Base-by-base conservation (phyloP, 306 rosid species). In the Vicia faba region DNA sequence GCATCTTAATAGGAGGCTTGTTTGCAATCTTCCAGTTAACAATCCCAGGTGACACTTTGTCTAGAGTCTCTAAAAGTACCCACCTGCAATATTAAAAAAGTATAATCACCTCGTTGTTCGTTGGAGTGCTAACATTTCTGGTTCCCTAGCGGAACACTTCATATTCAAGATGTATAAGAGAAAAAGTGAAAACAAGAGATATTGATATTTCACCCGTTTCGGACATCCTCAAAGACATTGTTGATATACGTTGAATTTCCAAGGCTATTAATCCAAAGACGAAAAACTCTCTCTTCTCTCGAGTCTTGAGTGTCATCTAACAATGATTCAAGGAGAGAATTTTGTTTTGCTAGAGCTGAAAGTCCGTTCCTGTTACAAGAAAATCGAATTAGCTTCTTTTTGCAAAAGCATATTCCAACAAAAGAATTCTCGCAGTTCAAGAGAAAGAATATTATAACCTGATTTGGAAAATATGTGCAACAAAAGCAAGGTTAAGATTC, bases 1-100 rank as follows among this genome's bases (percentile, higher is more conserved):
- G 99, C 99, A 93, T 90, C 82, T 90, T 90, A 35, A 93, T 90
- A 4, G 99, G 99, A 74, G 99, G 99, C 74, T 88, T 93, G 86
- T 81, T 89, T 44, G 99, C 87, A 73, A 79, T 77, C 84, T 93
- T 93, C 99, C 99, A 93, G 76, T 88, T 86, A 36, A 93, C 97
- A 78, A 90, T 88, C 64, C 96, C 96, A 3, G 96, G 96, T 12
- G 97, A 89, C 48, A 90, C 83, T 79, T 93, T 89, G 66, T 93
- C 96, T 71, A 93, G 86, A 4, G 91, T 86, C 84, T 93, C 97
- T 13, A 93, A 73, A 69, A 93, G 97, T 45, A 82, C 78, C 99
- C 99, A 90, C 76, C 99, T 93, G 95, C 69, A 75, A 33, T 33
- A 33, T 31, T 5, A 5, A 6, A 31, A 31, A 31, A 31, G 33